Percentiles rank a stretch among this genome's conserved stretches.
phyloP scores from a whole-genome alignment of 2,329 filamentous ascomycete genomes.

The Fusarium tupiense region DNA sequence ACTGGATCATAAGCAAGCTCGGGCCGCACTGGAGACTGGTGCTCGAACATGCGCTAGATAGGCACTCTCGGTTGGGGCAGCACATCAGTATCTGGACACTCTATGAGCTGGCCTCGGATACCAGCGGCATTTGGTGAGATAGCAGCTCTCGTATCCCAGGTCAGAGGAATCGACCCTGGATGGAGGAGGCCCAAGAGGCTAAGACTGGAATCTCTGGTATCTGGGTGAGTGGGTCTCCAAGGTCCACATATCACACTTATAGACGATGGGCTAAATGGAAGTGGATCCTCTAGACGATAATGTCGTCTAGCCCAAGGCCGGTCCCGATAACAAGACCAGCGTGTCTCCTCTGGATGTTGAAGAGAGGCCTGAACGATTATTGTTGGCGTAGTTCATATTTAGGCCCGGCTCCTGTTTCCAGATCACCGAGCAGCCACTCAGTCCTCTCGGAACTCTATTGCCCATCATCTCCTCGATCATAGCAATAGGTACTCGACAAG shows the following conservation, averaged over 20 bases:
- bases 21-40: neutral
- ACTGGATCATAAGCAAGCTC: neutral
- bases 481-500: neutral
- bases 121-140: neutral
- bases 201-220: neutral
- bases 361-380: neutral
- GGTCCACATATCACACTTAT: neutral
- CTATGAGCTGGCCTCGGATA: neutral
- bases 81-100: neutral
- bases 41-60: neutral
- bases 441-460: rapidly evolving
- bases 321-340: neutral
- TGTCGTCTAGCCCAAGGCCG: neutral
- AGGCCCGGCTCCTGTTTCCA: neutral
- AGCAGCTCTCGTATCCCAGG: neutral
- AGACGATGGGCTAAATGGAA: neutral
- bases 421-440: neutral
- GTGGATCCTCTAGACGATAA: neutral
- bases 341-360: neutral
- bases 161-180: neutral
- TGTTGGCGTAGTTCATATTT: neutral
- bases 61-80: neutral
- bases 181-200: neutral
- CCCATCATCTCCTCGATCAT: neutral
- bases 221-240: neutral